Conservation (phyloP, 495 filamentous ascomycete species). For the Penicillium cosmopolitanum region DNA sequence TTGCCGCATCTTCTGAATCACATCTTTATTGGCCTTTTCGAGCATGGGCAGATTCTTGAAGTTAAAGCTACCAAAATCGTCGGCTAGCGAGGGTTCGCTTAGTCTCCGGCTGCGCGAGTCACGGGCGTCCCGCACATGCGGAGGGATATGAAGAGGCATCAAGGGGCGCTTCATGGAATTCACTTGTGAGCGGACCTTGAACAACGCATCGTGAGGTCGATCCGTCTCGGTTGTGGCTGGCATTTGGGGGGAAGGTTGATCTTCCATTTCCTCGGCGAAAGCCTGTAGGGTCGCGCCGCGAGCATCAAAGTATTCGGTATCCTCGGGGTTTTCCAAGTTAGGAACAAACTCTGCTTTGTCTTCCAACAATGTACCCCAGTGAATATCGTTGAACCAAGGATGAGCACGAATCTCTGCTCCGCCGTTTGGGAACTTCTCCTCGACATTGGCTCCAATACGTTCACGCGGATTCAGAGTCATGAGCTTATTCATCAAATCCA, state of each 20-base stretch:
- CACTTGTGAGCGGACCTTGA: slow-evolving; percentile 83
- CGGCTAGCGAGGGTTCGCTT: slow-evolving; percentile 84
- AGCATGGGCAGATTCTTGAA: slow-evolving; percentile 97
- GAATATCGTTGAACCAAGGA: slow-evolving; percentile 83
- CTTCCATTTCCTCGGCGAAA: slow-evolving; percentile 92
- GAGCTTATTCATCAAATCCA: slow-evolving; percentile 89
- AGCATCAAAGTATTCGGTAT: slow-evolving; percentile 96
- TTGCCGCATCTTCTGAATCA: slow-evolving; percentile 91
- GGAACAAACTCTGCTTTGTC: slow-evolving; percentile 97
- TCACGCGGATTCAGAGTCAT: slow-evolving; percentile 80
- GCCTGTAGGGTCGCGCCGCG: slow-evolving; percentile 87
- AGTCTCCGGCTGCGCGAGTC: slow-evolving; percentile 78
- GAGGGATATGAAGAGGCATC: slow-evolving; percentile 95
- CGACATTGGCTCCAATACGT: slow-evolving; percentile 81
- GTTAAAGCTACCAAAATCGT: slow-evolving; percentile 95
- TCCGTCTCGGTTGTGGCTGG: slow-evolving; percentile 66
- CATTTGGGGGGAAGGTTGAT: slow-evolving; percentile 70
- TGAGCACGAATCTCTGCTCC: slow-evolving; percentile 90
- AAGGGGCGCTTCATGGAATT: slow-evolving; percentile 82
- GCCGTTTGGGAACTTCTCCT: slow-evolving; percentile 76
- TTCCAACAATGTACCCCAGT: slow-evolving; percentile 87
- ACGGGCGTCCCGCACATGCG: slow-evolving; percentile 86
- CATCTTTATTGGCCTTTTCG: slow-evolving; percentile 98
- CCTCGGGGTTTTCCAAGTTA: slow-evolving; percentile 88
- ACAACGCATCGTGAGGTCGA: slow-evolving; percentile 91